Base-by-base conservation (phyloP, 2,329 filamentous ascomycete genomes). In the Pestalotiopsis sp. region DNA sequence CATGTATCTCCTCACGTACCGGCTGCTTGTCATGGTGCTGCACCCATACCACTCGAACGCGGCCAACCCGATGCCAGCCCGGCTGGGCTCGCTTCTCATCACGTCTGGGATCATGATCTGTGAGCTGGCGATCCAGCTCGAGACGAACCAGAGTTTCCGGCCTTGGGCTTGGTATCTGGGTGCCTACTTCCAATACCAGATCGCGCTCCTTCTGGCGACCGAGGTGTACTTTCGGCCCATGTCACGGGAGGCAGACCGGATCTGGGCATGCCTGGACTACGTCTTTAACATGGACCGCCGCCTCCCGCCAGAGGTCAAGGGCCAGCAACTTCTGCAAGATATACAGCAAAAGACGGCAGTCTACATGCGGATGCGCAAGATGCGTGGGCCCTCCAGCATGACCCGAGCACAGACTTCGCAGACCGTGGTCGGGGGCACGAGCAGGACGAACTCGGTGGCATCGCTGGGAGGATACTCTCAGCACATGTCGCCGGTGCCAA, bases 111-210 rank as follows among this genome's bases (percentile, higher is more conserved):
- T 86, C 67, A 77, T 82, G 73, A 85, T 87, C 62, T 79, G 84
- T 69, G 83, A 86, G 73, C 80, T 84, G 3, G 82, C 82, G 1
- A 83, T 84, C 62, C 80, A 82, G 70, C 80, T 86, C 4, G 84
- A 85, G 69, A 84, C 80, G 4, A 80, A 81, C 67, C 76, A 75
- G 0, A 69, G 75, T 4, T 85, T 93, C 49, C 78, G 80, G 1
- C 80, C 80, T 1, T 94, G 91, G 91, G 79, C 83, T 1, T 94
- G 92, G 92, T 94, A 93, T 73, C 75, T 82, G 13, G 91, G 91
- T 4, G 91, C 92, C 5, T 87, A 92, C 71, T 90, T 92, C 70
- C 92, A 93, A 76, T 93, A 91, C 77, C 92, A 94, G 74, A 85
- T 87, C 4, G 90, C 91, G 0, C 83, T 94, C 39, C 83, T 94